Percentiles rank a stretch among this genome's conserved stretches.
These are phyloP conservation scores for Ophiostoma pallidulum DNA, from an alignment of 2,329 filamentous ascomycete species.

Conservation along the genomic window DNA sequence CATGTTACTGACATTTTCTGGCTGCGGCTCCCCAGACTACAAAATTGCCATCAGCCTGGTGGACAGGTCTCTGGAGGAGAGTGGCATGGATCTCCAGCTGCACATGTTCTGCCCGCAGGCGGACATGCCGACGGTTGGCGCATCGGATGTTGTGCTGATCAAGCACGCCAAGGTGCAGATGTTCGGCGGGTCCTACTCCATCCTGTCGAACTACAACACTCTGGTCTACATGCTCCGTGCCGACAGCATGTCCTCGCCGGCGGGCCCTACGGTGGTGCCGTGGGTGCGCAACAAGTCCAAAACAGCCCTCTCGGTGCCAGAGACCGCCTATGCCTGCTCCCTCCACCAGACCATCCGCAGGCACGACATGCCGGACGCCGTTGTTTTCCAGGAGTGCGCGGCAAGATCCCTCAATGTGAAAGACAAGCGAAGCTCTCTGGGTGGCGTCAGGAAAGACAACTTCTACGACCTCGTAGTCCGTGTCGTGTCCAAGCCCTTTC, in stretches of 20 bases:
- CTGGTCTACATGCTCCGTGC: conserved; percentile 36
- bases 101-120: conserved; percentile 50
- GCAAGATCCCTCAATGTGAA: conserved; percentile 33
- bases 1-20: too few relatives aligned
- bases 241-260: conserved; percentile 30
- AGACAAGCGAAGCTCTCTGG: conserved; percentile 55
- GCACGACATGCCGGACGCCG: conserved; percentile 30
- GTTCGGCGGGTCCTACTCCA: conserved; percentile 26
- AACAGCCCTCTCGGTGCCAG: conserved; percentile 20
- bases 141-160: conserved; percentile 57
- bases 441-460: conserved; percentile 44
- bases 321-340: conserved; percentile 37
- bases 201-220: conserved; percentile 36
- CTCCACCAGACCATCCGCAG: conserved; percentile 38
- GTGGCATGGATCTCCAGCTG: conserved; percentile 34
- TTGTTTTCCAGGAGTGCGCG: conserved; percentile 33
- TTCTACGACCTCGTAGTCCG: conserved; percentile 66
- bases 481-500: conserved; percentile 47
- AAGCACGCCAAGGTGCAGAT: conserved; percentile 42
- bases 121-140: conserved; percentile 37
- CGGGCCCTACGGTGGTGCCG: conserved; percentile 25
- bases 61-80: conserved; percentile 45
- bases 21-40: conserved; percentile 35
- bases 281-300: conserved; percentile 3
- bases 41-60: conserved; percentile 53